Conservation (phyloP, 148 eudicot genomes). For the Vaccinium corymbosum region DNA sequence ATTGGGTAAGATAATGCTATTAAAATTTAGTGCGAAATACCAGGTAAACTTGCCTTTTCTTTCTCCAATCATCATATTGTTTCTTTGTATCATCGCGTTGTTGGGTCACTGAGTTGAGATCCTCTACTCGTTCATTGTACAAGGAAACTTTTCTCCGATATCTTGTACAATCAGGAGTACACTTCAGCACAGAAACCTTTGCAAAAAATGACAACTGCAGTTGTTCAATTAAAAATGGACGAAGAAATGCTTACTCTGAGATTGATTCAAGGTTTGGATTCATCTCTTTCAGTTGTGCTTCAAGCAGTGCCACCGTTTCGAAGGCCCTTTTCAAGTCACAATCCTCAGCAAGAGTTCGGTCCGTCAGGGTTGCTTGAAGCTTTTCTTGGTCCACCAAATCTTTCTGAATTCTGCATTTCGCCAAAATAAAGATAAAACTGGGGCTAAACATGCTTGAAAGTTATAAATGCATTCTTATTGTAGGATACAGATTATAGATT, state of each 20-base stretch:
- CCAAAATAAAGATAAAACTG: constrained; percentile 5
- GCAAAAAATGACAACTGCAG: neutral
- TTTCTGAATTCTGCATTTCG: constrained; percentile 60
- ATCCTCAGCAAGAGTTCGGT: constrained; percentile 53
- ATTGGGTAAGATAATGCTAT: neutral
- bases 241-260: constrained; percentile 57
- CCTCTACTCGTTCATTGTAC: constrained; percentile 87
- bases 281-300: constrained; percentile 96
- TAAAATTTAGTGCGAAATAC: neutral
- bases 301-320: constrained; percentile 83
- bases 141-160: constrained; percentile 67
- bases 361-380: constrained; percentile 62
- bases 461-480: neutral
- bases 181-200: neutral
- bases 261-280: constrained; percentile 97
- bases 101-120: constrained; percentile 70
- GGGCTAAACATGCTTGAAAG: neutral
- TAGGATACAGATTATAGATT: neutral
- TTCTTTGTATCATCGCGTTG: constrained; percentile 87
- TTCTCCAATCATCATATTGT: constrained; percentile 88
- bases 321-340: constrained; percentile 67
- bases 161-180: constrained; percentile 29
- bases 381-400: constrained; percentile 87
- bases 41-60: constrained; percentile 63
- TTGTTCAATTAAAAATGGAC: neutral